Evolutionary conservation across 495 filamentous ascomycete species (phyloP).

Genomic region (Podospora fimiseda): DNA sequence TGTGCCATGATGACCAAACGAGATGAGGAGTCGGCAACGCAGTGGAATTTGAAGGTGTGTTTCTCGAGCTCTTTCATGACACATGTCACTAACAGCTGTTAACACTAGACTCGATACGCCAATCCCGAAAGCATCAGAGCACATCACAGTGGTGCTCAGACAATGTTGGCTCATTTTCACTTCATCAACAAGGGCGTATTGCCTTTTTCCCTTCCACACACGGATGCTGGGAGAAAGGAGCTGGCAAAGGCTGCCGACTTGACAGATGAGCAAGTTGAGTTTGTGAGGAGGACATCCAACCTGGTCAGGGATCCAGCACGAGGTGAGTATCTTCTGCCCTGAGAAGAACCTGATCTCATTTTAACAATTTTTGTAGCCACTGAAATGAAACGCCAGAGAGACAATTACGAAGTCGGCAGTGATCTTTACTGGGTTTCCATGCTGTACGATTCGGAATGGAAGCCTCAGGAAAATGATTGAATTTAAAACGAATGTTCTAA

Average conservation of each 20-base stretch:
- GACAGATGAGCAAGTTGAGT: conserved; percentile 16
- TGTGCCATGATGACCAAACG: conserved; percentile 23
- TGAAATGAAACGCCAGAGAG: conserved; percentile 9
- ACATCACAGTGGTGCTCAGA: conserved; percentile 33
- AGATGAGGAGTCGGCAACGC: conserved; percentile 18
- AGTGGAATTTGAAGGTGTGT: conserved; percentile 16
- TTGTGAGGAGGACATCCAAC: conserved; percentile 18
- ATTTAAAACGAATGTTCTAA: neutral
- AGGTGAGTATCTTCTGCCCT: conserved; percentile 2
- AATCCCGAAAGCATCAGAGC: conserved; percentile 19
- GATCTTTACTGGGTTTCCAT: conserved; percentile 26
- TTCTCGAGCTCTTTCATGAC: neutral
- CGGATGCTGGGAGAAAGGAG: conserved; percentile 7
- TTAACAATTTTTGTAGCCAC: neutral
- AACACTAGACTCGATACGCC: conserved; percentile 11
- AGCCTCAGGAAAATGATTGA: conserved; percentile 15
- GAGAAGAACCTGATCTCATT: neutral
- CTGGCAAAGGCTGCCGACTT: conserved; percentile 21
- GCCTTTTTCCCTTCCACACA: conserved; percentile 18
- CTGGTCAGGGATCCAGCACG: conserved; percentile 11
- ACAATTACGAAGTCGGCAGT: conserved; percentile 9
- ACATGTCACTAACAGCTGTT: neutral
- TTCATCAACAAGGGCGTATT: conserved; percentile 35
- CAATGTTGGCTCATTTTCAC: conserved; percentile 39
- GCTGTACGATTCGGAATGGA: conserved; percentile 22